Evolutionary conservation across 352 stramenopile species (phyloP), one percentile per base, ranked within the genome.

Genomic region (Phytophthora kernoviae): DNA sequence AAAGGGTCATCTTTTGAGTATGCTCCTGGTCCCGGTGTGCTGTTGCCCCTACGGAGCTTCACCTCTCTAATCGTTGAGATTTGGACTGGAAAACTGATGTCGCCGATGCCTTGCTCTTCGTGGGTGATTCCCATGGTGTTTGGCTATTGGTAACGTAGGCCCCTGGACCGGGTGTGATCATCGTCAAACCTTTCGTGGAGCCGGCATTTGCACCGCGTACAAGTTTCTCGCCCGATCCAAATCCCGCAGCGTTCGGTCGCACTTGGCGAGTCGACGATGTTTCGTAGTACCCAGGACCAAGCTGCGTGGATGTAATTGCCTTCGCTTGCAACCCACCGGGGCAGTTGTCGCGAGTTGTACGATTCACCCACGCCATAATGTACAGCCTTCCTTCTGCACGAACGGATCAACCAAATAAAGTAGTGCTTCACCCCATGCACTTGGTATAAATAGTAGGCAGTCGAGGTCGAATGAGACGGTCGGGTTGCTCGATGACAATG

Each of bases 341-440:
- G 26, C 68, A 73, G 46, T 84, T 77, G 14, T 88, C 76, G 7
- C 82, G 78, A 8, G 57, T 82, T 49, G 82, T 89, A 33, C 82
- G 82, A 40, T 85, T 84, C 50, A 90, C 82, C 82, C 82, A 91
- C 54, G 82, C 82, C 82, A 91, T 91, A 7, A 27, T 44, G 24
- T 20, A 26, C 17, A 17, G 4, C 18, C n/a, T 20, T 22, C 11
- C 39, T 44, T 26, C 18, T 44, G n/a, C 9, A 39, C 33, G 30
- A 12, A n/a, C 33, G 9, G 4, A 39, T 44, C 39, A 14, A 24
- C n/a, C 39, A 17, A 44, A 12, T 43, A 12, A 21, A 44, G 11
- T 17, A 30, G 24, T 30, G 24, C 24, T 30, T 30, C 24, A 30
- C 24, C 10, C 20, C 7, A 47, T 12, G 6, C 41, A 33, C 22